These are phyloP conservation scores for Saccharomycopsis babjevae DNA, from an alignment of 805 yeast species.

Conservation along the genomic window DNA sequence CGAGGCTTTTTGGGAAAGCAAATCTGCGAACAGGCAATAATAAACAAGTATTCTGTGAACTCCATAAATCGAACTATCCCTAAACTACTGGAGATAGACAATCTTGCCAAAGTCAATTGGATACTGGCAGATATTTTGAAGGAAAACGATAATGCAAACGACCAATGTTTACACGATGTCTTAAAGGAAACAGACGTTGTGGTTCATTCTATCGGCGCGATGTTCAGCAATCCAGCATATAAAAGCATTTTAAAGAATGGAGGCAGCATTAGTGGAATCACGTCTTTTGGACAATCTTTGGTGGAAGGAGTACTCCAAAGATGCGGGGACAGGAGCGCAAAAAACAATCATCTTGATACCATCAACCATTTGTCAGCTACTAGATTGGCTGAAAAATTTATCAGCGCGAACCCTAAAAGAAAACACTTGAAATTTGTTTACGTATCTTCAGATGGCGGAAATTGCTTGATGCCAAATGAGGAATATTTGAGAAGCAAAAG, in stretches of 20 bases:
- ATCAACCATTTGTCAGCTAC: slow-evolving; percentile 8
- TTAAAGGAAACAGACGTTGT: slow-evolving; percentile 40
- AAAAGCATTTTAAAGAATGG: slow-evolving; percentile 35
- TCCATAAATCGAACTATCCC: slow-evolving; percentile 57
- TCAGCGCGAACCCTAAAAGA: slow-evolving; percentile 22
- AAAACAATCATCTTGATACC: background rate
- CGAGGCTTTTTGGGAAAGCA: slow-evolving; percentile 68
- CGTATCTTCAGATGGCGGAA: slow-evolving; percentile 59
- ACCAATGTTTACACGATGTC: slow-evolving; percentile 32
- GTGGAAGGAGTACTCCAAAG: slow-evolving; percentile 36
- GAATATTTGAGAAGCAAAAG: slow-evolving; percentile 72
- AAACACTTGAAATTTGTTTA: slow-evolving; percentile 44
- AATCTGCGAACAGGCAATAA: slow-evolving; percentile 59
- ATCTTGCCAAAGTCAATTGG: slow-evolving; percentile 48
- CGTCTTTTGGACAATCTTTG: slow-evolving; percentile 18
- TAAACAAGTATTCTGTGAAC: slow-evolving; percentile 53
- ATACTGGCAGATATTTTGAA: slow-evolving; percentile 55
- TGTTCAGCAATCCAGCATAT: slow-evolving; percentile 60
- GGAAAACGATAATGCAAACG: slow-evolving; percentile 40
- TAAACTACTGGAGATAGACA: slow-evolving; percentile 24
- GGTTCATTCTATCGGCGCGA: slow-evolving; percentile 74
- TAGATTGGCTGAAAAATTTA: slow-evolving; percentile 10
- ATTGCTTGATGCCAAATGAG: slow-evolving; percentile 51
- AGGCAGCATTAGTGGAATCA: background rate
- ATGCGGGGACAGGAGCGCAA: background rate